Percentiles rank a stretch among this genome's conserved stretches.
Evolutionary conservation across 2,329 filamentous ascomycete species (phyloP).

Genomic region (Aureobasidium sp.): DNA sequence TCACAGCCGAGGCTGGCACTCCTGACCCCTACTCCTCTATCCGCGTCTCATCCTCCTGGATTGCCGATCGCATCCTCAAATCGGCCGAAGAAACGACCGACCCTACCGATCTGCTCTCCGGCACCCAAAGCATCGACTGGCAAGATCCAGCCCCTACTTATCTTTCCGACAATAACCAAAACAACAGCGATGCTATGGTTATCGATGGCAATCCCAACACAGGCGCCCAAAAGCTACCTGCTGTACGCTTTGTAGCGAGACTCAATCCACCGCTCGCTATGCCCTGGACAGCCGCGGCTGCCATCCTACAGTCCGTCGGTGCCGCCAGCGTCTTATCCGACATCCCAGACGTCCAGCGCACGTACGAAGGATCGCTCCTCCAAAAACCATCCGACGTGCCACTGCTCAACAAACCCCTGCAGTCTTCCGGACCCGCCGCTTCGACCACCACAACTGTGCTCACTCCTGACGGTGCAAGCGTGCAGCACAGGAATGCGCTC

Average conservation of each 20-base stretch:
- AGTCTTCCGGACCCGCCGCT: conserved; percentile 6
- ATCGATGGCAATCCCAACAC: conserved; percentile 38
- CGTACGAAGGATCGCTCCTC: conserved; percentile 7
- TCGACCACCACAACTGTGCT: conserved; percentile 12
- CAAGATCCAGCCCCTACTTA: conserved; percentile 60
- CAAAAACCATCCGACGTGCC: neutral
- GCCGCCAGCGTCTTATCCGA: neutral
- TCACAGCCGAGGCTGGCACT: conserved; percentile 51
- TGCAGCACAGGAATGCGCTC: conserved; percentile 48
- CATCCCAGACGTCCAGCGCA: neutral
- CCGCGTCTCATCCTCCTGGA: conserved; percentile 65
- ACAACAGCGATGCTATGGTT: conserved; percentile 45
- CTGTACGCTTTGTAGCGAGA: conserved; percentile 64
- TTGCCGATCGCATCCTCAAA: conserved; percentile 59
- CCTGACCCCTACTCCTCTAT: conserved; percentile 49
- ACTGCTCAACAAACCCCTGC: conserved; percentile 10
- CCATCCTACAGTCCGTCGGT: conserved; percentile 49
- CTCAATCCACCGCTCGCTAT: conserved; percentile 67
- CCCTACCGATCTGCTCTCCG: conserved; percentile 29
- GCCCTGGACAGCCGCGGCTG: conserved; percentile 53
- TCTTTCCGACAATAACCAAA: conserved; percentile 25
- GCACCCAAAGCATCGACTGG: conserved; percentile 50
- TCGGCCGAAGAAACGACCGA: conserved; percentile 24
- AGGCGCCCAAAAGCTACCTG: conserved; percentile 47
- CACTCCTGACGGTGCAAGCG: conserved; percentile 16